Evolutionary conservation across 345 rosid genomes (phyloP).

Genomic region (Turnera subulata): DNA sequence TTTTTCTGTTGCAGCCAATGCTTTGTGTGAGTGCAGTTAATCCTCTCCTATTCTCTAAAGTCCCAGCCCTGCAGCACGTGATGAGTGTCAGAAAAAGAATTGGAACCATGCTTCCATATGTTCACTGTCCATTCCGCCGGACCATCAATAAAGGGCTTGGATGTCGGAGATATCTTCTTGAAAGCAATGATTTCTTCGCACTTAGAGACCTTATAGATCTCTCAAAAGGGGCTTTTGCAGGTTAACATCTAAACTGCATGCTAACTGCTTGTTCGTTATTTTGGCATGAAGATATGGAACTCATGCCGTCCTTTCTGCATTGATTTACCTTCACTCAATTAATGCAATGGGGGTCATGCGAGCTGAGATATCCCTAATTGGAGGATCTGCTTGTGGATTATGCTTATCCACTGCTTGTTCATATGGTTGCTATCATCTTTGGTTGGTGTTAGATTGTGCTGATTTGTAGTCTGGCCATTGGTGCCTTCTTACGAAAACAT

Average conservation of each 20-base stretch:
- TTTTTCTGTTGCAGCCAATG: slow-evolving; percentile 68
- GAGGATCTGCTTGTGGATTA: too few relatives aligned
- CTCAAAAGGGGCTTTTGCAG: slow-evolving; percentile 97
- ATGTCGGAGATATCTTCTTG: slow-evolving; percentile 86
- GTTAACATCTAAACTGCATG: slow-evolving; percentile 34
- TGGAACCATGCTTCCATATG: slow-evolving; percentile 69
- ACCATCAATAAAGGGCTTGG: slow-evolving; percentile 79
- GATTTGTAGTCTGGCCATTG: too few relatives aligned
- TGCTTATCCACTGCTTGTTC: too few relatives aligned
- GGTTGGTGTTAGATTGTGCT: too few relatives aligned
- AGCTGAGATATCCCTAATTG: too few relatives aligned
- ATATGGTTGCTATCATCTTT: too few relatives aligned
- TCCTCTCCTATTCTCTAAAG: slow-evolving; percentile 80
- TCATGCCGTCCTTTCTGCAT: too few relatives aligned
- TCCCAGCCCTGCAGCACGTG: slow-evolving; percentile 82
- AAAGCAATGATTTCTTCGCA: slow-evolving; percentile 86
- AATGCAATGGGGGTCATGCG: background rate
- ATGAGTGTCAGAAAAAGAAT: slow-evolving; percentile 67
- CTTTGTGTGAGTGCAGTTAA: slow-evolving; percentile 95
- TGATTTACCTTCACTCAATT: too few relatives aligned
- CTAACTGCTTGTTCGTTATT: slow-evolving; percentile 2
- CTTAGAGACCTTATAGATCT: slow-evolving; percentile 91
- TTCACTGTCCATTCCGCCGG: slow-evolving; percentile 87
- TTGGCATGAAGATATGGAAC: background rate
- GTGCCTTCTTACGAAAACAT: too few relatives aligned